phyloP scores from a whole-genome alignment of 2,329 filamentous ascomycete genomes.

The Incumbomyces lentus region DNA sequence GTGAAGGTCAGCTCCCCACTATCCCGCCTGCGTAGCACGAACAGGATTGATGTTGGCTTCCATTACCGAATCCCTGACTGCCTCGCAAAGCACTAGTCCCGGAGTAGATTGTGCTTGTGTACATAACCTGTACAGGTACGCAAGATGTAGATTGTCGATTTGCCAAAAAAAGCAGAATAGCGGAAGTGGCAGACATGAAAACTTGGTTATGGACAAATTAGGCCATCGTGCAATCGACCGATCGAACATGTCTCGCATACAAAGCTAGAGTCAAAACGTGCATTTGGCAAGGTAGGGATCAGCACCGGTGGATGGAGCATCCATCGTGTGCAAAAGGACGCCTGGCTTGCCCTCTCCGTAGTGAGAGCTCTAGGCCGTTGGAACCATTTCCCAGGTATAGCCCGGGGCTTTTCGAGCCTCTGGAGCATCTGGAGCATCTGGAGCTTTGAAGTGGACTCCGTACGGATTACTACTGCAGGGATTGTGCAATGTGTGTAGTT shows the following conservation, averaged over 20 bases:
- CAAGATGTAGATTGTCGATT: background rate
- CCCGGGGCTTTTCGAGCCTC: background rate
- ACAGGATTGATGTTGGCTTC: background rate
- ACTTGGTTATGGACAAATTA: background rate
- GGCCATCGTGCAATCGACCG: slow-evolving; percentile 1
- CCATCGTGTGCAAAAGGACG: too few species aligned
- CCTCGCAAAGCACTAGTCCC: too few species aligned
- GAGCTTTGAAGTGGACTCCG: background rate
- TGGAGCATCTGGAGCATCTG: background rate
- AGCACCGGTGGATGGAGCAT: too few species aligned
- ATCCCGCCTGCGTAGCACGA: slow-evolving; percentile 1
- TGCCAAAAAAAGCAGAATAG: too few species aligned
- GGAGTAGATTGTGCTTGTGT: too few species aligned
- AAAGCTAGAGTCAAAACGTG: slow-evolving; percentile 1
- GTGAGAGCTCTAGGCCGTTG: background rate
- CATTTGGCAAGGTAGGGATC: background rate
- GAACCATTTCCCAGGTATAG: too few species aligned
- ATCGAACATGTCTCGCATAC: slow-evolving; percentile 2
- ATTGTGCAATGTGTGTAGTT: too few species aligned
- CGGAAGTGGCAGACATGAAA: too few species aligned
- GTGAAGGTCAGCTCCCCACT: slow-evolving; percentile 2
- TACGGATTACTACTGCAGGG: too few species aligned
- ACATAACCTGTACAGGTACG: background rate
- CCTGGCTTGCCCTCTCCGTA: background rate
- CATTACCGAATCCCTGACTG: background rate